Conservation (phyloP, 108 stramenopile genomes). For the Conticribra weissflogii region DNA sequence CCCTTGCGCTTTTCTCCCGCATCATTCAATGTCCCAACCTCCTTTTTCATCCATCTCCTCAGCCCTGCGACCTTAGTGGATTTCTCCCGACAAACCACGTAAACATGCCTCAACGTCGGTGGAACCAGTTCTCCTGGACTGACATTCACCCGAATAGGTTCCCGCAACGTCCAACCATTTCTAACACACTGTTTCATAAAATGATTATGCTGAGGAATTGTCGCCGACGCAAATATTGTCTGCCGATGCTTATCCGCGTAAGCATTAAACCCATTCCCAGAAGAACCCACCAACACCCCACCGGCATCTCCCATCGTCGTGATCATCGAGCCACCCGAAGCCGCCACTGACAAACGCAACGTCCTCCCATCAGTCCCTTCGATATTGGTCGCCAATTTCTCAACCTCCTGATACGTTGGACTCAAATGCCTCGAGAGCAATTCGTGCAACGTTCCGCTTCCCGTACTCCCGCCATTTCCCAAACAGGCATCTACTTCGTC, state of each 20-base stretch:
- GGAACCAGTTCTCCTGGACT: conserved; percentile 86
- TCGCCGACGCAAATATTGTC: conserved; percentile 94
- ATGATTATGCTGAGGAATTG: conserved; percentile 92
- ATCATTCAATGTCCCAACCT: conserved; percentile 22
- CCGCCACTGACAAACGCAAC: not conserved
- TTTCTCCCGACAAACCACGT: conserved; percentile 71
- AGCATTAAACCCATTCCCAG: not conserved
- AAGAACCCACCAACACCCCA: not conserved
- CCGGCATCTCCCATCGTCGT: conserved; percentile 1
- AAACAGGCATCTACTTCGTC: conserved; percentile 95
- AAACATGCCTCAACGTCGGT: conserved; percentile 79
- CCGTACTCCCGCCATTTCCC: not conserved
- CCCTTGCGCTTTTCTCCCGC: not conserved
- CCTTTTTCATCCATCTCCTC: conserved; percentile 68
- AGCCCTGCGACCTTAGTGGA: conserved; percentile 79
- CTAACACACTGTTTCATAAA: conserved; percentile 84
- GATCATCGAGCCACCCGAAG: not conserved
- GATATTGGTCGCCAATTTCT: conserved; percentile 8
- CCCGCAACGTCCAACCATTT: conserved; percentile 88
- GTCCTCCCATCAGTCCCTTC: conserved; percentile 37
- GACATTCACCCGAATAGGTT: conserved; percentile 79
- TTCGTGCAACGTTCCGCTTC: conserved; percentile 71
- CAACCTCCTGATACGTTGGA: conserved; percentile 75
- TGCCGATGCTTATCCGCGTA: conserved; percentile 62
- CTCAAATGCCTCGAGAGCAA: conserved; percentile 81